Percentiles rank a stretch among this genome's conserved stretches.
Conservation (phyloP, 2,329 filamentous ascomycete species). For the Fusarium sororula region DNA sequence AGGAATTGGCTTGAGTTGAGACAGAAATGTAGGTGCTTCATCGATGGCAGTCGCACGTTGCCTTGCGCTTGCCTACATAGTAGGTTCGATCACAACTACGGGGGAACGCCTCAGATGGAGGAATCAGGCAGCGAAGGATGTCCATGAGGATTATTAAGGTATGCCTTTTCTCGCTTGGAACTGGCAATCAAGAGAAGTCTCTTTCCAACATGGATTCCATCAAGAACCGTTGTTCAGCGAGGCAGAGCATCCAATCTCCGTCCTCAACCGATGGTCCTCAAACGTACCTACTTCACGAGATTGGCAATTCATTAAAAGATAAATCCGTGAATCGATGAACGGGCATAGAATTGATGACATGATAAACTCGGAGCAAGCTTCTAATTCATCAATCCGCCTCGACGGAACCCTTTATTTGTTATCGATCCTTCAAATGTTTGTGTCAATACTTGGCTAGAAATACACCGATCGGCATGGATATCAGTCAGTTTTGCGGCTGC, state of each 20-base stretch:
- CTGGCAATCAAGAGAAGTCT: background rate
- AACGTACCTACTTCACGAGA: background rate
- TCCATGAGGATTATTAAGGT: background rate
- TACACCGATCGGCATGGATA: background rate
- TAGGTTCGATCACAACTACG: background rate
- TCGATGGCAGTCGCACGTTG: background rate
- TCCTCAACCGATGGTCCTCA: background rate
- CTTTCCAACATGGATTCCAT: background rate
- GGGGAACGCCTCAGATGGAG: background rate
- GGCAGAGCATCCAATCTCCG: background rate
- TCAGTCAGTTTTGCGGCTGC: background rate
- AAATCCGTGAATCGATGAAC: background rate
- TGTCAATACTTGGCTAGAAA: background rate
- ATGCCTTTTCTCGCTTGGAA: background rate
- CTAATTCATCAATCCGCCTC: background rate
- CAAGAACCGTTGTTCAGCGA: background rate
- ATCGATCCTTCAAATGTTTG: background rate
- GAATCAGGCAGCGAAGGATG: background rate
- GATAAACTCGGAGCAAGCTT: background rate
- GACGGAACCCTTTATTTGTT: background rate
- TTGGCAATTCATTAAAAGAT: background rate
- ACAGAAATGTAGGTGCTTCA: too few relatives aligned
- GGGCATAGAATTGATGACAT: background rate
- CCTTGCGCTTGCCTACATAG: background rate
- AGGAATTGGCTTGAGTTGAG: background rate